These are phyloP conservation scores for Rhododendron mucronatum DNA, from an alignment of 148 eudicot genomes.

Conservation along the genomic window DNA sequence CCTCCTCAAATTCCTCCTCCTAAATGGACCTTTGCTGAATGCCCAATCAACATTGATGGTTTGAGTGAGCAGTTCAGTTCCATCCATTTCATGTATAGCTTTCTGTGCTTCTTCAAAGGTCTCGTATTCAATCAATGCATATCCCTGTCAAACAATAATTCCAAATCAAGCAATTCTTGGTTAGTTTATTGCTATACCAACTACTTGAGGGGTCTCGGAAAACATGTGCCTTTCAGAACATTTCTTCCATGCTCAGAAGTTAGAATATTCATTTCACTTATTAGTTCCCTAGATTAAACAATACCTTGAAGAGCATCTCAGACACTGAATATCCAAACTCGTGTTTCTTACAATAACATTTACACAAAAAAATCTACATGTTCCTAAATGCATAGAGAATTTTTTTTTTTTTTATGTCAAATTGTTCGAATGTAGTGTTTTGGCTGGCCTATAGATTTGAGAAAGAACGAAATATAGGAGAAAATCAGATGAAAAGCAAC, in stretches of 20 bases:
- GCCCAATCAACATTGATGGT: conserved; percentile 84
- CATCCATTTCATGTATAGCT: conserved; percentile 62
- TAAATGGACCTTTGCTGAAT: conserved; percentile 81
- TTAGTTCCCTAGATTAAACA: background rate
- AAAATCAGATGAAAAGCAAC: background rate
- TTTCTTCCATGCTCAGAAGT: background rate
- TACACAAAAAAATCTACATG: background rate
- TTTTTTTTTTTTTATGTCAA: background rate
- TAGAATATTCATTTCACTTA: background rate
- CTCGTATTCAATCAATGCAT: conserved; percentile 88
- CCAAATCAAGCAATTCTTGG: background rate
- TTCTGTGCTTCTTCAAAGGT: conserved; percentile 63
- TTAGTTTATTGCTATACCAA: background rate
- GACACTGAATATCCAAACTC: background rate
- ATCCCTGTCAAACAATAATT: conserved; percentile 51
- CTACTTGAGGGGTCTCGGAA: background rate
- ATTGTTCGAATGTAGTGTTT: background rate
- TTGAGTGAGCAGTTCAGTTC: conserved; percentile 67
- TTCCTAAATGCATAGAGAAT: background rate
- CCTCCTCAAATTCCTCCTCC: conserved; percentile 47
- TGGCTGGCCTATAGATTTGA: background rate
- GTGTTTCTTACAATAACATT: background rate
- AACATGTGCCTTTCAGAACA: background rate
- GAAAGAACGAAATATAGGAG: background rate
- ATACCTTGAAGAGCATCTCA: background rate